Percentiles rank a stretch among this genome's conserved stretches.
phyloP scores from a whole-genome alignment of 2,329 filamentous ascomycete genomes.

The Phaeosphaeria sp. region DNA sequence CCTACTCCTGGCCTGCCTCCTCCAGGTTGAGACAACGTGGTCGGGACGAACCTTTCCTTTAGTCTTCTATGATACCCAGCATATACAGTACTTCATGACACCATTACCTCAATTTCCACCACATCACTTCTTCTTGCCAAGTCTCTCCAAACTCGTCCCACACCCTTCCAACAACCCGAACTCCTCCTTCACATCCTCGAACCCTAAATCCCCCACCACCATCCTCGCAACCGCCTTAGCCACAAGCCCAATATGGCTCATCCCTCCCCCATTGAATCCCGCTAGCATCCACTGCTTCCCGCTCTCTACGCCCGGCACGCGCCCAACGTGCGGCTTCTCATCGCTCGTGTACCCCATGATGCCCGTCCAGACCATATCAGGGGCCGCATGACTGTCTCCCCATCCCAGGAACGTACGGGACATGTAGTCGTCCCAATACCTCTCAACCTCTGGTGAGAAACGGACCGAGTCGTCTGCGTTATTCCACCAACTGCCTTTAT shows the following conservation, averaged over 20 bases:
- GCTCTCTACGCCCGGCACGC: conserved; percentile 42
- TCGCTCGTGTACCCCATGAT: conserved; percentile 51
- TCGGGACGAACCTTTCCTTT: not conserved
- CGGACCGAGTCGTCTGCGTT: conserved; percentile 55
- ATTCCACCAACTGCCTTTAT: conserved; percentile 53
- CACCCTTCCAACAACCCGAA: conserved; percentile 48
- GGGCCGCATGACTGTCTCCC: conserved; percentile 52
- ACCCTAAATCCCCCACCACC: conserved; percentile 39
- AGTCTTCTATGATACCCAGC: not conserved
- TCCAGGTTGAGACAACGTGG: not conserved
- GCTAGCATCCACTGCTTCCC: conserved; percentile 54
- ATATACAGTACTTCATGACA: not conserved
- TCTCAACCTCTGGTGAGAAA: conserved; percentile 49
- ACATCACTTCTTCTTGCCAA: conserved; percentile 9
- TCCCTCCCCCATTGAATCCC: conserved; percentile 61
- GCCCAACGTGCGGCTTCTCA: conserved; percentile 53
- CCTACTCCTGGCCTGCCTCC: too few species aligned
- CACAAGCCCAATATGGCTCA: conserved; percentile 55
- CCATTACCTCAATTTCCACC: not conserved
- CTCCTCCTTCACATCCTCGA: conserved; percentile 38
- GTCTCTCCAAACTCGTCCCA: conserved; percentile 39
- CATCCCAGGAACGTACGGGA: conserved; percentile 58
- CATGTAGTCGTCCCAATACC: conserved; percentile 59
- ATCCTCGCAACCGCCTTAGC: conserved; percentile 40
- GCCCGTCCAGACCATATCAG: conserved; percentile 54